Evolutionary conservation across 495 filamentous ascomycete genomes (phyloP).

Genomic region (Annulohypoxylon moriforme): DNA sequence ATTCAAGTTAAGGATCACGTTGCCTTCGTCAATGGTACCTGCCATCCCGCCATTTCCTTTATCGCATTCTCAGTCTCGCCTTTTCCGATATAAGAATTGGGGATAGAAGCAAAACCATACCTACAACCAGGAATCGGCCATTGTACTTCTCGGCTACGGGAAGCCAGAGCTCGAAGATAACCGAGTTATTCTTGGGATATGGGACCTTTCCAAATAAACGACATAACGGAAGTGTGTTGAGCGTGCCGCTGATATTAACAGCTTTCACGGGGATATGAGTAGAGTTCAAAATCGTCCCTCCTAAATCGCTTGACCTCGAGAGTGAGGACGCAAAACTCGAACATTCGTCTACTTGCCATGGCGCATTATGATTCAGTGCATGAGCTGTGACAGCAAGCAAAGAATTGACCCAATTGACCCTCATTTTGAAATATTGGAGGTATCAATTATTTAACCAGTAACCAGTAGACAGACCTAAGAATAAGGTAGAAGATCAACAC

Average conservation of each 20-base stretch:
- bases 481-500: neutral
- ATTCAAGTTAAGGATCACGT: constrained; percentile 50
- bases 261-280: constrained; percentile 16
- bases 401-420: neutral
- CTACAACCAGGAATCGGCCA: constrained; percentile 49
- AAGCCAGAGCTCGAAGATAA: constrained; percentile 47
- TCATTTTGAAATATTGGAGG: constrained; percentile 19
- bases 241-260: constrained; percentile 17
- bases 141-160: constrained; percentile 44
- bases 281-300: constrained; percentile 26
- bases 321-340: constrained; percentile 30
- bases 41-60: constrained; percentile 56
- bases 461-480: neutral
- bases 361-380: neutral
- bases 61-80: neutral
- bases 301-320: neutral
- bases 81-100: neutral
- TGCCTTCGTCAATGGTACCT: constrained; percentile 47
- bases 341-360: constrained; percentile 30
- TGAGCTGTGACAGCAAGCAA: neutral
- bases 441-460: neutral
- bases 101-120: constrained; percentile 25
- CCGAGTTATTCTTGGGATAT: constrained; percentile 28
- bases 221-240: constrained; percentile 26
- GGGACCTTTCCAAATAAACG: constrained; percentile 28